These are phyloP conservation scores for Dactylis glomerata DNA, from an alignment of 176 grass and related monocot genomes.

Conservation along the genomic window DNA sequence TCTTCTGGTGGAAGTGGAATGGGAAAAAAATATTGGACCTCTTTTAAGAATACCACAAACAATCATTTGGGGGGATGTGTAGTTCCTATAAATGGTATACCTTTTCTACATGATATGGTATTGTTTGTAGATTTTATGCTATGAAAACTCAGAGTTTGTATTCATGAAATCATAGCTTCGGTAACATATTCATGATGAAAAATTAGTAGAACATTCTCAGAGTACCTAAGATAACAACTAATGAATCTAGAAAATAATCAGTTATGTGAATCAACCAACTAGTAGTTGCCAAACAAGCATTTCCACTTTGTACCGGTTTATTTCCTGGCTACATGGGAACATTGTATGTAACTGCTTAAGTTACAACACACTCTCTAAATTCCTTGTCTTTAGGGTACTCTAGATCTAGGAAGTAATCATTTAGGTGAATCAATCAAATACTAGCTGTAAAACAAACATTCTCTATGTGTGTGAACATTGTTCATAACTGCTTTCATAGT, in stretches of 20 bases:
- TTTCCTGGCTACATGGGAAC: neutral
- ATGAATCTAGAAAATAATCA: neutral
- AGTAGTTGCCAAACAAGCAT: neutral
- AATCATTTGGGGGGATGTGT: neutral
- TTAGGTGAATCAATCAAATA: neutral
- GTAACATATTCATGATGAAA: neutral
- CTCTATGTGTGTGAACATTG: neutral
- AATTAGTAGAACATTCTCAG: neutral
- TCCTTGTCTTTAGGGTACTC: conserved; percentile 53
- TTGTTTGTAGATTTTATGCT: neutral
- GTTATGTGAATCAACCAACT: neutral
- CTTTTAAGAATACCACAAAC: neutral
- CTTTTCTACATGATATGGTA: neutral
- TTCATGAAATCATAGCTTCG: neutral
- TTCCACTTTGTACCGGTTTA: neutral
- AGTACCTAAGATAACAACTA: conserved; percentile 4
- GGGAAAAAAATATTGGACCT: conserved; percentile 3
- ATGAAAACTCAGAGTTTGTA: neutral
- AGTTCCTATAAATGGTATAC: neutral
- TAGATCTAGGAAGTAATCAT: neutral
- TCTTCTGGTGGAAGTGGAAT: neutral
- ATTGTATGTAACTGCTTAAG: neutral
- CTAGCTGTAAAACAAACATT: neutral
- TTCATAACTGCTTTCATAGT: neutral
- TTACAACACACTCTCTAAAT: neutral